Evolutionary conservation across 2,329 filamentous ascomycete genomes (phyloP), one percentile per base, ranked within the genome.

Genomic region (Ceratocystiopsis sp.): DNA sequence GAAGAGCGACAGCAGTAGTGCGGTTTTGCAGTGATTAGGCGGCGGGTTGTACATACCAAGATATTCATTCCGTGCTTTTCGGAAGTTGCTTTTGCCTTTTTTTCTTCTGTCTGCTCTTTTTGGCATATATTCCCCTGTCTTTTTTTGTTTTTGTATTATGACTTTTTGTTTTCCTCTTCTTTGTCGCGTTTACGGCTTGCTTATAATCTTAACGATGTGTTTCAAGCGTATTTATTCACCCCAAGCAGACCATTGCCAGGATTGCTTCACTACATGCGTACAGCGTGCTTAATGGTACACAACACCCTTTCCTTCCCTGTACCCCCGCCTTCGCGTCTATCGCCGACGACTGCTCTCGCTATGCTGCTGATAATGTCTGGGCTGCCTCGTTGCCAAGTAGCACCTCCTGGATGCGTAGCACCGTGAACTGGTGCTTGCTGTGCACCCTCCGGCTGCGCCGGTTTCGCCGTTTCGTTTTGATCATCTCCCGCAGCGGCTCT

Each of bases 371-470:
- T 11, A 8, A 11, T 8, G 25, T 11, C 25, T 29, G 25, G 10
- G 25, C 25, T 6, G 25, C 25, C 25, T 29, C 25, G 25, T 8
- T 29, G 25, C 25, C 10, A 10, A 50, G 9, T 3, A 43, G 41
- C 10, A 51, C 42, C 7, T 96, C 84, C 57, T 81, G 80, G 50
- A 98, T 81, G 56, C 78, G 72, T 61, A 98, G 57, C 18, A 94
- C 74, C 3, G 91, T 98, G 61, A 82, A 94, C 55, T 75, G 71
- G 58, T 93, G 84, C 72, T 98, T 95, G 68, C 85, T 95, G 65
- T 71, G 80, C 11, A 91, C 80, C 46, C 72, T 75, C 67, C 78
- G 84, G 41, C 74, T 71, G 57, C 80, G 71, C 56, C 84, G 67
- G 60, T 80, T 80, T 55, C 75, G 82, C 67, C 77, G 65, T 73